These are phyloP conservation scores for Ophiostoma sp. DNA, from an alignment of 2,329 filamentous ascomycete genomes.

Conservation along the genomic window DNA sequence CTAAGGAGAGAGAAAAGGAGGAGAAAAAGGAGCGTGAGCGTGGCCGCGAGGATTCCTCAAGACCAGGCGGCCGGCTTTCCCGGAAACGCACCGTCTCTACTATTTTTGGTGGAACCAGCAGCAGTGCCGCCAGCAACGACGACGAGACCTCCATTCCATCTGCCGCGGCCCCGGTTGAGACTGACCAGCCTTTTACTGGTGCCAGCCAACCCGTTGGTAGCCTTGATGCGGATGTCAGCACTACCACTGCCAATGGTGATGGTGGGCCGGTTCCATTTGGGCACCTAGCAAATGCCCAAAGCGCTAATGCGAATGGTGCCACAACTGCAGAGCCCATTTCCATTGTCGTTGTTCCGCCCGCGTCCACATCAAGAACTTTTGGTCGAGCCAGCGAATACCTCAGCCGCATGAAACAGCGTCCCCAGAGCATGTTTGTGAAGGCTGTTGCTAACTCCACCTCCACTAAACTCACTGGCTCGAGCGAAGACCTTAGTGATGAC, in stretches of 20 bases:
- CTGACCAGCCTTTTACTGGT: not conserved
- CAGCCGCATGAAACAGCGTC: constrained; percentile 47
- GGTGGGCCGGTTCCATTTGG: not conserved
- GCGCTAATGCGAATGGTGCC: constrained; percentile 12
- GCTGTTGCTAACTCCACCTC: constrained; percentile 29
- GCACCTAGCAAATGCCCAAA: not conserved
- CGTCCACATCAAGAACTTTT: constrained; percentile 36
- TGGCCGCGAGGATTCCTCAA: not conserved
- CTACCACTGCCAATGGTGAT: not conserved
- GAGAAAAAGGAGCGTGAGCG: constrained; percentile 16
- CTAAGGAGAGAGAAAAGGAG: constrained; percentile 12
- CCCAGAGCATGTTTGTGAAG: constrained; percentile 40
- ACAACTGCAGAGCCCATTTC: constrained; percentile 14
- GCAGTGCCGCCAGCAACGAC: constrained; percentile 11
- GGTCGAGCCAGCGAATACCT: constrained; percentile 46
- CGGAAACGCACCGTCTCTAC: constrained; percentile 19
- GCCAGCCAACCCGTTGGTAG: not conserved
- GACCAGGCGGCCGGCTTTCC: constrained; percentile 17
- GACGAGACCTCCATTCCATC: not conserved
- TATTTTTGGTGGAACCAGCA: not conserved
- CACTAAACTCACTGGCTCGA: constrained; percentile 9
- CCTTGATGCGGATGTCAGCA: not conserved
- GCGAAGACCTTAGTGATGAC: constrained; percentile 16
- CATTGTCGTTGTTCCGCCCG: constrained; percentile 10
- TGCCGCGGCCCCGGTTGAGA: not conserved